phyloP scores from a whole-genome alignment of 2,329 filamentous ascomycete species.

The Cryphonectria carpinicola region DNA sequence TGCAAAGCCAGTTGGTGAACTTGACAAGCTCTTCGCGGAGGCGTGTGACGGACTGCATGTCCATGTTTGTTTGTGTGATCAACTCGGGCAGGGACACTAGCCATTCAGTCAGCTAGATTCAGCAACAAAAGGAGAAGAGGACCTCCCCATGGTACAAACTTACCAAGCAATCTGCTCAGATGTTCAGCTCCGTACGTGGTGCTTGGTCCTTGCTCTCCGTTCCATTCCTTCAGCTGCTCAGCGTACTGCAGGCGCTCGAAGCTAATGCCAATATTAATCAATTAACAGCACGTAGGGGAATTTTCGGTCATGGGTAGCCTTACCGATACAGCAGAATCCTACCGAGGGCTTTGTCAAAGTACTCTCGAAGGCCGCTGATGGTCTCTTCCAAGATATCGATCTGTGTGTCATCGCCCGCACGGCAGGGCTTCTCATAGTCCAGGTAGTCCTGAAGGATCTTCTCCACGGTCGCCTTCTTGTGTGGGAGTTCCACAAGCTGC shows the following conservation, averaged over 20 bases:
- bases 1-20: constrained; percentile 83
- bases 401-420: constrained; percentile 68
- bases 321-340: constrained; percentile 84
- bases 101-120: not conserved
- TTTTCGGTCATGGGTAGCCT: constrained; percentile 29
- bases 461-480: constrained; percentile 69
- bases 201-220: constrained; percentile 59
- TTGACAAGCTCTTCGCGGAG: constrained; percentile 87
- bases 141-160: constrained; percentile 35
- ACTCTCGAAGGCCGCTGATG: constrained; percentile 82
- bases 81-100: constrained; percentile 89
- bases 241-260: constrained; percentile 91
- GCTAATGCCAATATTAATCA: constrained; percentile 45
- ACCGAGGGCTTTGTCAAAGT: constrained; percentile 89
- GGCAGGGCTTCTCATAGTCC: constrained; percentile 68
- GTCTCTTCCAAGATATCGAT: constrained; percentile 90
- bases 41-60: constrained; percentile 84
- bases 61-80: constrained; percentile 97
- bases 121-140: not conserved
- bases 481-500: constrained; percentile 84
- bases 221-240: constrained; percentile 73
- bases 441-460: constrained; percentile 82
- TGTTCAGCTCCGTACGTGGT: constrained; percentile 95
- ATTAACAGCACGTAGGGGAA: not conserved
- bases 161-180: constrained; percentile 85